Base-by-base conservation (phyloP, 2,329 filamentous ascomycete species). In the Arachnomyces sp. region DNA sequence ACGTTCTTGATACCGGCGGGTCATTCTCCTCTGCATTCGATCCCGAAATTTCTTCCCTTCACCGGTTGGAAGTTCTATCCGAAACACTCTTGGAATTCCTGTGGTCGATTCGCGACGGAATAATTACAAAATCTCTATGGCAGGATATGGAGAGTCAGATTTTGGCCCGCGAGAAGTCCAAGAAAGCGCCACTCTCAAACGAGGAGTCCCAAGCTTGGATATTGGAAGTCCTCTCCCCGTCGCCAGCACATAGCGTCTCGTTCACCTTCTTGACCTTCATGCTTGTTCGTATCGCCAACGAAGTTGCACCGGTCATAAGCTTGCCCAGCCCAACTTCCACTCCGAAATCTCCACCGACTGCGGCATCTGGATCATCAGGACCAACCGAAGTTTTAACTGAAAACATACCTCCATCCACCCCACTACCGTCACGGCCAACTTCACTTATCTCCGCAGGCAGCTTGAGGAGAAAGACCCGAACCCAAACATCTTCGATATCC, bases 261-360 rank as follows among this genome's bases (percentile, higher is more conserved):
- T 94, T 95, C 54, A 84, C 94, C 2, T 88, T 95, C 48, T 67
- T 95, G 12, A 86, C 82, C 0, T 80, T 84, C 7, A 89, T 88
- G 63, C 71, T 95, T 8, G 71, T 72, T 15, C 70, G 73, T 8
- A 70, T 82, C 29, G 64, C 71, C 18, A 66, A 67, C 28, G 77
- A 82, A 51, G 60, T 80, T 5, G 64, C 64, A 2, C 67, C 70
- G 1, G 55, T 67, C 0, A 54, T 40, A 18, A 54, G 56, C 5
- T 44, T 49, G 2, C 38, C 50, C 6, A 18, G 42, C 7, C 15
- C 30, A 17, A 15, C 34, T 16, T 38, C 43, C 30, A 29, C 53
- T 18, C 50, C 49, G 4, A 49, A 49, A 40, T 43, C 54, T 4
- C 49, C 52, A 0, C 42, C 49, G 2, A 49, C 41, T 33, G 36